Conservation (phyloP, 108 stramenopile genomes). For the Epipyxis sp. region DNA sequence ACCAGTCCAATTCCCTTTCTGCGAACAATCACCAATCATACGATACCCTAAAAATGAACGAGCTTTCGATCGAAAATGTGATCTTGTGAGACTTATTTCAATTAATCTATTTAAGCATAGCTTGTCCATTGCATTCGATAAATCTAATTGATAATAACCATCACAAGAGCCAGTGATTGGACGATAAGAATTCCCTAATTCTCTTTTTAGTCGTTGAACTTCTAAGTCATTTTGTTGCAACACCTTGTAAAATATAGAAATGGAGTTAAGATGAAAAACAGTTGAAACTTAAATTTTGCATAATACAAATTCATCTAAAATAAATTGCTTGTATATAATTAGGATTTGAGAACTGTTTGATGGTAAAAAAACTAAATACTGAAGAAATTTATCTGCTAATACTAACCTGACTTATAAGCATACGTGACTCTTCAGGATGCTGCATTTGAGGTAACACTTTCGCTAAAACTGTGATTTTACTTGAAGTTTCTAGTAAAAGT, state of each 20-base stretch:
- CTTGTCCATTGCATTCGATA: neutral
- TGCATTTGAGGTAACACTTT: constrained; percentile 19
- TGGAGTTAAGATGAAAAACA: no score
- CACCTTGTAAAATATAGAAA: neutral
- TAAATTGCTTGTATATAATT: no score
- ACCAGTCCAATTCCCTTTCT: constrained; percentile 17
- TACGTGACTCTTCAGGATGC: neutral
- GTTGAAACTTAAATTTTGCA: no score
- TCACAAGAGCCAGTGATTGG: constrained; percentile 9
- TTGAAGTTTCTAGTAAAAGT: neutral
- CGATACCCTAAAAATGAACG: neutral
- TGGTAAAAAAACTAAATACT: no score
- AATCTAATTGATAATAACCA: constrained; percentile 9
- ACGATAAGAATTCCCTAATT: constrained; percentile 12
- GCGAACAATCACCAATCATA: neutral
- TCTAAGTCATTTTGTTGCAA: neutral
- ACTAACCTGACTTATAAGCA: no score
- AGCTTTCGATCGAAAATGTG: neutral
- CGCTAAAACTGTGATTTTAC: neutral
- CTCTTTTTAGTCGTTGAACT: neutral
- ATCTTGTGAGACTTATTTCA: neutral
- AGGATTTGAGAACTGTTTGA: no score
- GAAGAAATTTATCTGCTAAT: no score
- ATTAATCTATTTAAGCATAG: constrained; percentile 7
- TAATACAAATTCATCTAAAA: no score